Evolutionary conservation across 768 basidiomycete species (phyloP).

Genomic region (Xerocomellus chrysenteron): DNA sequence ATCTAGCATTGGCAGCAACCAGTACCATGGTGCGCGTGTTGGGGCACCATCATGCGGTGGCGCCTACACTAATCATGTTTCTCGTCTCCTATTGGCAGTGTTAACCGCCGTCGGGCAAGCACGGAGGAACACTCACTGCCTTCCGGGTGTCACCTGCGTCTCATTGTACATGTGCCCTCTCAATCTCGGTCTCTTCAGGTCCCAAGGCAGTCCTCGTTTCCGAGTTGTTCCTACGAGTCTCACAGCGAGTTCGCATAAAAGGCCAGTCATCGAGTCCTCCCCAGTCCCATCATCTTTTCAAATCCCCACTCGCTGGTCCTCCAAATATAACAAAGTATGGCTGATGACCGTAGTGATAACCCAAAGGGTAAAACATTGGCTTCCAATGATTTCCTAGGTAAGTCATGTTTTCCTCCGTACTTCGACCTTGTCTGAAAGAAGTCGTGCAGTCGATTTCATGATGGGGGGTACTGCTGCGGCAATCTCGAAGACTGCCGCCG

Average conservation of each 20-base stretch:
- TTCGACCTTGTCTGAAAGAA: slow-evolving; percentile 1
- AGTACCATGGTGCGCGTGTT: background rate
- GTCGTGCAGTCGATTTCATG: slow-evolving; percentile 34
- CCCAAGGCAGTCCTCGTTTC: background rate
- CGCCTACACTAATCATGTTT: too few relatives aligned
- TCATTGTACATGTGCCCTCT: background rate
- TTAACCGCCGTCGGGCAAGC: slow-evolving; percentile 2
- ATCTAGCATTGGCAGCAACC: background rate
- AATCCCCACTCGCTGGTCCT: slow-evolving; percentile 22
- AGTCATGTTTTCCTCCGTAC: background rate
- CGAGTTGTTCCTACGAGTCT: slow-evolving; percentile 15
- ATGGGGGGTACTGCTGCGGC: slow-evolving; percentile 36
- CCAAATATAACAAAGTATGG: slow-evolving; percentile 2
- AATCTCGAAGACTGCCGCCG: slow-evolving; percentile 41
- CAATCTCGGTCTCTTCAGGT: background rate
- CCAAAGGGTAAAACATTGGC: background rate
- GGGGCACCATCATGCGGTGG: background rate
- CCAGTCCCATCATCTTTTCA: background rate
- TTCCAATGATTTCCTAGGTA: slow-evolving; percentile 20
- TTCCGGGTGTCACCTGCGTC: background rate
- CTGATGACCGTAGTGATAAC: background rate
- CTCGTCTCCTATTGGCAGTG: background rate
- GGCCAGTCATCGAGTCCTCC: too few relatives aligned
- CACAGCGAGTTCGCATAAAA: slow-evolving; percentile 9
- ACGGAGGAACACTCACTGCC: slow-evolving; percentile 5